Evolutionary conservation across 805 yeast species (phyloP), one percentile per base, ranked within the genome.

Genomic region (Wickerhamomyces bovis): DNA sequence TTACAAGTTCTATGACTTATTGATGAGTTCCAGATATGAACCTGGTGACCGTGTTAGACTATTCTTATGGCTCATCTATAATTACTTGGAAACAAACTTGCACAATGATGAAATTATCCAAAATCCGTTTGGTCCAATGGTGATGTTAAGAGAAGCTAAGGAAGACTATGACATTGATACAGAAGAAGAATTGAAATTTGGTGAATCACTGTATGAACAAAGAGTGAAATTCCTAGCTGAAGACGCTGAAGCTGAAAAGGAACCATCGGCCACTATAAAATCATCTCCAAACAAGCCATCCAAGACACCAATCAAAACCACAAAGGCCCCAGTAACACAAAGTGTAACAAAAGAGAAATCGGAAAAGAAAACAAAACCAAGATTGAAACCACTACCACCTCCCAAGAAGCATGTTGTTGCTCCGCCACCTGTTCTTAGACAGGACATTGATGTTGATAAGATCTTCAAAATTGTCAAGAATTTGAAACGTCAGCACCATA

Each of bases 61-160:
- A 35, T 81, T 92, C 52, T 64, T 92, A 49, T 92, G 97, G 97
- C 67, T 92, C 33, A 58, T 88, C 39, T 90, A 88, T 68, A 76
- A 87, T 2, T 87, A 84, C 57, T 68, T 85, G 52, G 97, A 92
- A 60, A 85, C 96, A 0, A 74, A 77, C 48, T 70, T 86, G 51
- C 62, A 74, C 1, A 68, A 72, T 1, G 80, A 73, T 23, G 77
- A 76, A 46, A 56, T 83, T 15, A 62, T 58, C 1, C 45, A 51
- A 6, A 83, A 83, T 54, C 90, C 90, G n/a, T 84, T 82, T 61
- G 72, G 78, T 23, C 61, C 71, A 10, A 56, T 62, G 6, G 53
- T 70, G 25, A 56, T 48, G 7, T 44, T 55, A 6, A 42, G 47
- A 6, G 52, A 62, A 38, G 51, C 64, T 9, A 52, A 63, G 28